phyloP scores from a whole-genome alignment of 2,329 filamentous ascomycete species.

The Verticillium nonalfalfae region DNA sequence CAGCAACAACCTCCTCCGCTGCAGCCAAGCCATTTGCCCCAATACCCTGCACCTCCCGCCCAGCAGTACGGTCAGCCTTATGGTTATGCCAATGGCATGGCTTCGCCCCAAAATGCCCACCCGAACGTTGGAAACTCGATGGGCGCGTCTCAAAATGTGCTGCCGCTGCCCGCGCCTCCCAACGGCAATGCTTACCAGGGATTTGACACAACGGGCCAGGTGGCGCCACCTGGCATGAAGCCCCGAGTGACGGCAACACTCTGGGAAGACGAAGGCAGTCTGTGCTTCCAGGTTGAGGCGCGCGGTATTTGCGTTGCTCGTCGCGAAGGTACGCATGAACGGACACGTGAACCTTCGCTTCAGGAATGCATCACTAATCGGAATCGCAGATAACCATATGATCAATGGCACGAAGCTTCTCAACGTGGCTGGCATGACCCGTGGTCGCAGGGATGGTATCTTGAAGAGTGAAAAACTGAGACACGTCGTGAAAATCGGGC shows the following conservation, averaged over 20 bases:
- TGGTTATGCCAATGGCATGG: conserved; percentile 68
- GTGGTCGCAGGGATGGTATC: conserved; percentile 90
- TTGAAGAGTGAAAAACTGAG: conserved; percentile 95
- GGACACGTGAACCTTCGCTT: neutral
- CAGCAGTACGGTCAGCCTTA: conserved; percentile 57
- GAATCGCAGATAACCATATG: conserved; percentile 84
- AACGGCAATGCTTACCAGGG: conserved; percentile 53
- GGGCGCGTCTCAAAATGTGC: conserved; percentile 53
- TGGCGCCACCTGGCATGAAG: conserved; percentile 91
- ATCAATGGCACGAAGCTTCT: conserved; percentile 97
- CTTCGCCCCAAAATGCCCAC: conserved; percentile 67
- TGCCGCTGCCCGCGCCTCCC: conserved; percentile 57
- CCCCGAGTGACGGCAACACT: conserved; percentile 91
- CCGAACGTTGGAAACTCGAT: conserved; percentile 67
- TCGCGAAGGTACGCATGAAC: conserved; percentile 64
- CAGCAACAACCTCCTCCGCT: conserved; percentile 66
- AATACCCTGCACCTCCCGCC: conserved; percentile 56
- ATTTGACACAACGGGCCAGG: conserved; percentile 83
- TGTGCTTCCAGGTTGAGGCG: conserved; percentile 97
- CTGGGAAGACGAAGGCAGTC: conserved; percentile 96
- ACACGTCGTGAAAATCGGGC: conserved; percentile 97
- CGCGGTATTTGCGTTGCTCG: conserved; percentile 93
- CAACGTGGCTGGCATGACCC: conserved; percentile 97
- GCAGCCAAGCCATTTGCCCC: conserved; percentile 59
- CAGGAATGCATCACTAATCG: neutral